phyloP scores from a whole-genome alignment of 306 rosid genomes.

The Macrotyloma uniflorum region DNA sequence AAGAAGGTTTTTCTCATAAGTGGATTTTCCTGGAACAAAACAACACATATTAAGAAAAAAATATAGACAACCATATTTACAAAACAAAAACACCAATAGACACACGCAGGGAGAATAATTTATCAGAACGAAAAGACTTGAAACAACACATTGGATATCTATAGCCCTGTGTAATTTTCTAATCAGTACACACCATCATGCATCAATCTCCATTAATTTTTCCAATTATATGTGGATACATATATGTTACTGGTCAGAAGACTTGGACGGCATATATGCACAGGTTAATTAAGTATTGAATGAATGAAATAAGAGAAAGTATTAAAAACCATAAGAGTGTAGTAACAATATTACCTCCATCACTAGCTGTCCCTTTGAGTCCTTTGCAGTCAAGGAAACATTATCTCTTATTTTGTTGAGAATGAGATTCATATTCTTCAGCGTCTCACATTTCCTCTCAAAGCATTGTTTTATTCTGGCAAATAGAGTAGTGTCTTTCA shows the following conservation, averaged over 20 bases:
- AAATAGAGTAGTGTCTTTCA: conserved; percentile 65
- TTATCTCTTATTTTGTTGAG: conserved; percentile 58
- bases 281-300: not conserved
- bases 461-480: conserved; percentile 59
- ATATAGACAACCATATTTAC: not conserved
- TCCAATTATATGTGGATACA: conserved; percentile 6
- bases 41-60: conserved; percentile 18
- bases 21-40: conserved; percentile 58
- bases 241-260: conserved; percentile 8
- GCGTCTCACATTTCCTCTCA: conserved; percentile 63
- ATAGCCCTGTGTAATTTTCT: conserved; percentile 25
- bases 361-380: conserved; percentile 46
- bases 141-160: conserved; percentile 18
- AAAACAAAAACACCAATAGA: not conserved
- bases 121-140: conserved; percentile 22
- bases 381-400: conserved; percentile 50
- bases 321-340: not conserved
- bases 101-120: not conserved
- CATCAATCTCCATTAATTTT: conserved; percentile 11
- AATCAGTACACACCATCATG: conserved; percentile 20
- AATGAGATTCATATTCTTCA: conserved; percentile 61
- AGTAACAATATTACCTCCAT: conserved; percentile 59
- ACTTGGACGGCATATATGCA: conserved; percentile 5
- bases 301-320: conserved; percentile 13
- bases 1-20: conserved; percentile 44